A percentile compares a stretch with the other conserved stretches of the same genome.
phyloP scores from a whole-genome alignment of 2,329 filamentous ascomycete genomes.

The Thermoascus crustaceus region DNA sequence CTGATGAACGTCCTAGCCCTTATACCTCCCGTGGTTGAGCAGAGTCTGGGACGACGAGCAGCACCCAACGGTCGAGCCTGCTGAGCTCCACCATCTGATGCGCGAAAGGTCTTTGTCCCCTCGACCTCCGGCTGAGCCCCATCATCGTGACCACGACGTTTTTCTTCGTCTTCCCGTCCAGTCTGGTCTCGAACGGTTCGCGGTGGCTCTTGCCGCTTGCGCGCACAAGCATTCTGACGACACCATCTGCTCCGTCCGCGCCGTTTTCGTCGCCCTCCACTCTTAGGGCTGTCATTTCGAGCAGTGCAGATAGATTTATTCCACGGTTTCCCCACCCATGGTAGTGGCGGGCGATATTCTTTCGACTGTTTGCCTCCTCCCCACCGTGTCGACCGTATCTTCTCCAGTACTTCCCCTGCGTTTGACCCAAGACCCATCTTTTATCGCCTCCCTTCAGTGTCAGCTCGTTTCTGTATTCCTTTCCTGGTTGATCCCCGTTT shows the following conservation, averaged over 20 bases:
- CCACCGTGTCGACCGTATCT: constrained; percentile 12
- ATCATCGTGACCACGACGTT: neutral
- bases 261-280: constrained; percentile 21
- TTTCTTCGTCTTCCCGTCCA: neutral
- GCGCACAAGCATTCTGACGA: constrained; percentile 21
- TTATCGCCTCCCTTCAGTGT: constrained; percentile 11
- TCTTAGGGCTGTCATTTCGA: constrained; percentile 13
- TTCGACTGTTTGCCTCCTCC: constrained; percentile 11
- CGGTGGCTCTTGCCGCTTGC: constrained; percentile 27
- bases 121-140: constrained; percentile 4
- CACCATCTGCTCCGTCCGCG: constrained; percentile 17
- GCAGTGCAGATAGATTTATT: constrained; percentile 10
- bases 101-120: constrained; percentile 2
- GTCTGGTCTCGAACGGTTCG: constrained; percentile 22
- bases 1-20: constrained; percentile 19
- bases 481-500: constrained; percentile 10
- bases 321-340: constrained; percentile 17
- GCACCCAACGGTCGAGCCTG: constrained; percentile 7
- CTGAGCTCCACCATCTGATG: constrained; percentile 6
- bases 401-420: constrained; percentile 10
- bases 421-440: constrained; percentile 19
- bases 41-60: constrained; percentile 5
- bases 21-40: constrained; percentile 25
- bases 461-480: constrained; percentile 9
- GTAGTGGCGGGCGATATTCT: constrained; percentile 12